Evolutionary conservation across 345 rosid species (phyloP).

Genomic region (Sonneratia caseolaris): DNA sequence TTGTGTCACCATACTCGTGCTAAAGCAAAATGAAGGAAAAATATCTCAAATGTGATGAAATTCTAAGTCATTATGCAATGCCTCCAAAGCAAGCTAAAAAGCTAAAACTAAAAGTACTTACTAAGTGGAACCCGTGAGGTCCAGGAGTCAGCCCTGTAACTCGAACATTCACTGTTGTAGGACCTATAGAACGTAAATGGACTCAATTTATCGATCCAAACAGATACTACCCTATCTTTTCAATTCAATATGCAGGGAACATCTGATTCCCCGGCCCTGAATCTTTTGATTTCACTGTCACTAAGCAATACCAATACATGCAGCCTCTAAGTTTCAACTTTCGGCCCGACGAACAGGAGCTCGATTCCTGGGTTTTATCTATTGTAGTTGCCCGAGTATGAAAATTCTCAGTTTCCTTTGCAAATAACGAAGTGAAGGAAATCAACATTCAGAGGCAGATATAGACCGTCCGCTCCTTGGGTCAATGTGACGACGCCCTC

Average conservation of each 20-base stretch:
- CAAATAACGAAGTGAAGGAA: slow-evolving; percentile 3
- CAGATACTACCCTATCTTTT: background rate
- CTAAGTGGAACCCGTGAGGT: slow-evolving; percentile 80
- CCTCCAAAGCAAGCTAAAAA: background rate
- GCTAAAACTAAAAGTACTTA: slow-evolving; percentile 19
- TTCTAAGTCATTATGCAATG: background rate
- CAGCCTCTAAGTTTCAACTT: background rate
- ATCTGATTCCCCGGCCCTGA: background rate
- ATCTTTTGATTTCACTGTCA: background rate
- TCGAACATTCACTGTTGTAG: slow-evolving; percentile 84
- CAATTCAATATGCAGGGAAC: background rate
- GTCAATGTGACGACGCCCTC: slow-evolving; percentile 82
- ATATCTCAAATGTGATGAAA: background rate
- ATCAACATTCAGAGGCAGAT: background rate
- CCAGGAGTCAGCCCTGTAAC: slow-evolving; percentile 84
- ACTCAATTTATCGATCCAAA: background rate
- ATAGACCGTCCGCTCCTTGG: slow-evolving; percentile 61
- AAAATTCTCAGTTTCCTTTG: background rate
- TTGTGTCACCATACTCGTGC: slow-evolving; percentile 96
- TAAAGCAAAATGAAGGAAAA: slow-evolving; percentile 14
- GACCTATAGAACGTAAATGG: slow-evolving; percentile 37
- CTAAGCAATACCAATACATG: background rate
- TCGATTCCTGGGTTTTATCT: background rate
- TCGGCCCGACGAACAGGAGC: background rate
- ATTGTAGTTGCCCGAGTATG: background rate